Base-by-base conservation (phyloP, 73 alveolate genomes). In the Diophrys appendiculata region DNA sequence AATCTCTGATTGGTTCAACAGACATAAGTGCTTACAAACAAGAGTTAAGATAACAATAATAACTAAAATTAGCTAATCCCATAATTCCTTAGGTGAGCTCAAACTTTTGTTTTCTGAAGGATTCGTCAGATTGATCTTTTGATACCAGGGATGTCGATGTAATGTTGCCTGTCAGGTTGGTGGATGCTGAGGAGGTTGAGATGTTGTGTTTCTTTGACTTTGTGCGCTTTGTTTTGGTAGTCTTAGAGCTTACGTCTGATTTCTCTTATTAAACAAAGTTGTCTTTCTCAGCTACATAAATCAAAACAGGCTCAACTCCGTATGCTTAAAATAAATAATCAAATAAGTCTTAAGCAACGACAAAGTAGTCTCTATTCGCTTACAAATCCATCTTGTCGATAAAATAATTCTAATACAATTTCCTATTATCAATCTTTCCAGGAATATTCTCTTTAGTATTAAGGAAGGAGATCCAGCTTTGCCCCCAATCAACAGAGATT, bases 21-120 rank as follows among this genome's bases (percentile, higher is more conserved):
- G 77, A 74, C 11, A 82, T 65, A 11, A 82, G 52, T 25, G 84
- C 77, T 34, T 82, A 54, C 0, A 82, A 53, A 43, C 90, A 82
- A 2, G 84, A 73, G 29, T 82, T 82, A 30, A 82, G 54, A 35
- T 82, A 82, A 72, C 90, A 82, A 65, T 72, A 82, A 30, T 52
- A 82, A 22, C 84, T 28, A 29, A 54, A 82, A 35, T 82, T 82
- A 31, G 74, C 52, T 18, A 82, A 55, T 1, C 90, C 90, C 0
- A 82, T 68, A 11, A 73, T 60, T 1, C 90, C 90, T 32, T 72
- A 78, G 0, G 81, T 69, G 8, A 69, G 70, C 24, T 69, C 60
- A 43, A 11, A 43, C 60, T 43, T 11, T 18, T 43, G 60, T 18
- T 18, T 43, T 43, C 60, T 11, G 60, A 43, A 11, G 60, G 60